These are phyloP conservation scores for Aureobasidium pullulans DNA, from an alignment of 2,329 filamentous ascomycete species.

Conservation along the genomic window DNA sequence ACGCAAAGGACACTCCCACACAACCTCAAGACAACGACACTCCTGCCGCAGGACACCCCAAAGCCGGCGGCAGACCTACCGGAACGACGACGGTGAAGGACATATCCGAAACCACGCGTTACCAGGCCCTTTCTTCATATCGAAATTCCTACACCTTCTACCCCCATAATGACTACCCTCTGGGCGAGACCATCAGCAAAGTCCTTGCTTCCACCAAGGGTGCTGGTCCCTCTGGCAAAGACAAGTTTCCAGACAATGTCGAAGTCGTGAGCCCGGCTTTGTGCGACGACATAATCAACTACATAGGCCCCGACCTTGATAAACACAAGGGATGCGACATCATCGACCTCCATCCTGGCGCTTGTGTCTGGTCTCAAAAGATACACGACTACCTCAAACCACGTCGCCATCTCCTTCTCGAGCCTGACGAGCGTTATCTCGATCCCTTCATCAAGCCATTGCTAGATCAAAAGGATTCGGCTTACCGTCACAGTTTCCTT, in stretches of 20 bases:
- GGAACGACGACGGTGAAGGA: neutral
- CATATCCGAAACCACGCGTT: neutral
- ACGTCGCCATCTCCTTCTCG: slow-evolving; percentile 74
- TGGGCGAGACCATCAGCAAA: slow-evolving; percentile 1
- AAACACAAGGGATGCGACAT: slow-evolving; percentile 73
- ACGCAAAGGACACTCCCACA: neutral
- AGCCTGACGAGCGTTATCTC: slow-evolving; percentile 58
- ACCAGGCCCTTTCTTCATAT: neutral
- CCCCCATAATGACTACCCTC: slow-evolving; percentile 7
- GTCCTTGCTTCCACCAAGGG: neutral
- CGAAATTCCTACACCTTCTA: neutral
- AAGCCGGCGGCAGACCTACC: neutral
- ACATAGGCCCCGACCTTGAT: slow-evolving; percentile 60
- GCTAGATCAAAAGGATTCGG: slow-evolving; percentile 32
- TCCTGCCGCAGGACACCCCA: neutral
- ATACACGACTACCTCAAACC: slow-evolving; percentile 70
- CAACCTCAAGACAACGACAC: no score
- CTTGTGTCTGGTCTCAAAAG: slow-evolving; percentile 69
- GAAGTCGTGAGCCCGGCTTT: slow-evolving; percentile 37
- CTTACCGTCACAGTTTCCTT: slow-evolving; percentile 40
- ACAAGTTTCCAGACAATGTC: slow-evolving; percentile 6
- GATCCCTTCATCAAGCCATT: slow-evolving; percentile 49
- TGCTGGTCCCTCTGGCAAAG: neutral
- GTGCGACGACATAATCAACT: slow-evolving; percentile 60
- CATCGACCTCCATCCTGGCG: slow-evolving; percentile 77